Evolutionary conservation across 2,329 filamentous ascomycete species (phyloP).

Genomic region (Canariomyces notabilis): DNA sequence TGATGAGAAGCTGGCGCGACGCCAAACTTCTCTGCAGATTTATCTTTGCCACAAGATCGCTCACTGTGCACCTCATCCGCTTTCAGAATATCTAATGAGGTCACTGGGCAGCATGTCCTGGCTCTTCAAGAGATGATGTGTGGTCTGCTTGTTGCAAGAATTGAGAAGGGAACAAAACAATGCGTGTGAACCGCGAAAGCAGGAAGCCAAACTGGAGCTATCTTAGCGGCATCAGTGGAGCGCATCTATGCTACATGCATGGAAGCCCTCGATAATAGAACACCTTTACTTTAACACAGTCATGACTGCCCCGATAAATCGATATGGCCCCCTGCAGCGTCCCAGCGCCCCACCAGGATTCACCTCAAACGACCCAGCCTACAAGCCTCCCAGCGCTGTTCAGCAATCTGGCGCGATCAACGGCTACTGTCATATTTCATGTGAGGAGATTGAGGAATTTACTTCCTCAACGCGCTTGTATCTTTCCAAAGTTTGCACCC

Average conservation of each 20-base stretch:
- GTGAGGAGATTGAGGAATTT: not conserved
- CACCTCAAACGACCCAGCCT: too few species aligned
- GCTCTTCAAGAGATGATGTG: constrained; percentile 14
- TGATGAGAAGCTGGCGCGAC: not conserved
- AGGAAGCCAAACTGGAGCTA: constrained; percentile 18
- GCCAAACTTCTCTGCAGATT: constrained; percentile 4
- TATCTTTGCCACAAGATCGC: constrained; percentile 1
- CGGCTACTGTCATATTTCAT: constrained; percentile 10
- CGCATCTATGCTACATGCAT: too few species aligned
- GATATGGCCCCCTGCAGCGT: constrained; percentile 5
- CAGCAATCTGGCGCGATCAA: constrained; percentile 21
- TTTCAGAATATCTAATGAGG: constrained; percentile 5
- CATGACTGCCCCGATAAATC: constrained; percentile 1
- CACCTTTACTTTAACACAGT: too few species aligned
- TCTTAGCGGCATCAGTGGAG: constrained; percentile 12
- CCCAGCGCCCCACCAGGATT: too few species aligned
- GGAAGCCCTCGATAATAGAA: too few species aligned
- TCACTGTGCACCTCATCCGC: constrained; percentile 3
- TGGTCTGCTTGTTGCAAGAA: constrained; percentile 14
- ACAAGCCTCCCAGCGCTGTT: too few species aligned
- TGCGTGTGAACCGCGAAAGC: constrained; percentile 5
- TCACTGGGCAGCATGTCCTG: constrained; percentile 8
- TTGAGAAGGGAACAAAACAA: constrained; percentile 14
- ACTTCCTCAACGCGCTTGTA: not conserved
- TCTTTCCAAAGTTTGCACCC: not conserved